Evolutionary conservation across 805 yeast species (phyloP).

Genomic region (Schwanniomyces polymorphus): DNA sequence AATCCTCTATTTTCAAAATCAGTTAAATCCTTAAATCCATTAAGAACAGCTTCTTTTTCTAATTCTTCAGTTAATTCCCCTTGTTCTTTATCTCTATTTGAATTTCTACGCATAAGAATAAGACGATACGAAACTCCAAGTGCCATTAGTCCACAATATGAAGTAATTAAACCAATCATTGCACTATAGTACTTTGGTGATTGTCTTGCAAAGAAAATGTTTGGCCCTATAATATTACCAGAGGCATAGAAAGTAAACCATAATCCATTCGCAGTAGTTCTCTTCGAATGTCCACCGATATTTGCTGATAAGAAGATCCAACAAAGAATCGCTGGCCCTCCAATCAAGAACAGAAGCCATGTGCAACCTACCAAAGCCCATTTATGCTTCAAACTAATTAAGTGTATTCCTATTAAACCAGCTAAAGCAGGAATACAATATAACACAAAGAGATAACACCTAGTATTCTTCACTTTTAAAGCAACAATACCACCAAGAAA

Average conservation of each 20-base stretch:
- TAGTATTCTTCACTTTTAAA: conserved; percentile 15
- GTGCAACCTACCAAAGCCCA: conserved; percentile 31
- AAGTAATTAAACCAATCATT: conserved; percentile 20
- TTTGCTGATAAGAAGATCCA: conserved; percentile 24
- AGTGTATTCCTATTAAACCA: conserved; percentile 24
- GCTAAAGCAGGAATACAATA: conserved; percentile 21
- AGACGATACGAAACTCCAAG: conserved; percentile 12
- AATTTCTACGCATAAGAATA: conserved; percentile 14
- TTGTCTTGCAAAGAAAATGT: conserved; percentile 19
- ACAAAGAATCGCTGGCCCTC: conserved; percentile 27
- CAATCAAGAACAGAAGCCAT: conserved; percentile 28
- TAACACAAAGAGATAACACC: conserved; percentile 13
- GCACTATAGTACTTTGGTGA: conserved; percentile 25
- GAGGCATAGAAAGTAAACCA: conserved; percentile 26
- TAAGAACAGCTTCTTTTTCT: conserved; percentile 18
- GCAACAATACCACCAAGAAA: conserved; percentile 25
- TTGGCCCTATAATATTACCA: conserved; percentile 29
- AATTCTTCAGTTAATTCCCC: conserved; percentile 19
- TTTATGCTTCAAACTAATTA: conserved; percentile 13
- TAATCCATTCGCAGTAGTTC: conserved; percentile 17
- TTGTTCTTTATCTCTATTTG: conserved; percentile 13
- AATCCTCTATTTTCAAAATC: conserved; percentile 23
- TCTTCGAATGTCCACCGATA: conserved; percentile 23
- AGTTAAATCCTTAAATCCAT: conserved; percentile 23
- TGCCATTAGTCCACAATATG: conserved; percentile 20